phyloP scores from a whole-genome alignment of 352 stramenopile species.

The Phytophthora tubulina region DNA sequence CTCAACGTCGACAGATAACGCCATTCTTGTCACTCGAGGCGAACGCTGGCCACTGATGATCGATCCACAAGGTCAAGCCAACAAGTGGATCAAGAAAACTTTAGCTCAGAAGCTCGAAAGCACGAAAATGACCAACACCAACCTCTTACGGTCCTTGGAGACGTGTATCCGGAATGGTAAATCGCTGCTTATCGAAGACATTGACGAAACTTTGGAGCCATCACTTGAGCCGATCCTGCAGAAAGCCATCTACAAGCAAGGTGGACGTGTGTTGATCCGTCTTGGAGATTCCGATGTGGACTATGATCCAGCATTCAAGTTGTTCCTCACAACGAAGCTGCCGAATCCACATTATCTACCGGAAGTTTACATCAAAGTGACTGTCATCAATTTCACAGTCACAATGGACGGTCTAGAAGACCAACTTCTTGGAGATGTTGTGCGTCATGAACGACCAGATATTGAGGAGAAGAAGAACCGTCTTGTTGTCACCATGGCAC shows the following conservation, averaged over 20 bases:
- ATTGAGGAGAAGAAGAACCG: conserved; percentile 96
- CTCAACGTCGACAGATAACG: conserved; percentile 93
- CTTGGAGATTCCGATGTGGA: conserved; percentile 94
- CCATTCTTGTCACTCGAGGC: conserved; percentile 91
- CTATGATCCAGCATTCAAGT: conserved; percentile 92
- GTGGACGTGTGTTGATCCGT: conserved; percentile 88
- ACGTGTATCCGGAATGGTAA: conserved; percentile 94
- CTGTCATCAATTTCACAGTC: conserved; percentile 97
- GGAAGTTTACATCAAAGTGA: conserved; percentile 97
- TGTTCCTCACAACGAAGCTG: conserved; percentile 95
- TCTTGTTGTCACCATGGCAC: conserved; percentile 93
- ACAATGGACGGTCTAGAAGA: conserved; percentile 95
- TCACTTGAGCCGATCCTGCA: conserved; percentile 93
- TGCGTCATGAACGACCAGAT: conserved; percentile 92
- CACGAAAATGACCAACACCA: conserved; percentile 93
- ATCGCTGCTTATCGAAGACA: conserved; percentile 93
- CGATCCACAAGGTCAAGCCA: conserved; percentile 94
- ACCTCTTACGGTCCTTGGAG: conserved; percentile 91
- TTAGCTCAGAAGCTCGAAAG: conserved; percentile 70
- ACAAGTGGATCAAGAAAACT: conserved; percentile 96
- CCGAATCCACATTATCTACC: conserved; percentile 95
- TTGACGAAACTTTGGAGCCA: conserved; percentile 93
- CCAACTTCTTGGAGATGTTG: conserved; percentile 93
- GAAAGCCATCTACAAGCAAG: conserved; percentile 94
- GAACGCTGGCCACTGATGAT: conserved; percentile 96